These are phyloP conservation scores for Russula abietina DNA, from an alignment of 768 basidiomycete genomes.

Conservation along the genomic window DNA sequence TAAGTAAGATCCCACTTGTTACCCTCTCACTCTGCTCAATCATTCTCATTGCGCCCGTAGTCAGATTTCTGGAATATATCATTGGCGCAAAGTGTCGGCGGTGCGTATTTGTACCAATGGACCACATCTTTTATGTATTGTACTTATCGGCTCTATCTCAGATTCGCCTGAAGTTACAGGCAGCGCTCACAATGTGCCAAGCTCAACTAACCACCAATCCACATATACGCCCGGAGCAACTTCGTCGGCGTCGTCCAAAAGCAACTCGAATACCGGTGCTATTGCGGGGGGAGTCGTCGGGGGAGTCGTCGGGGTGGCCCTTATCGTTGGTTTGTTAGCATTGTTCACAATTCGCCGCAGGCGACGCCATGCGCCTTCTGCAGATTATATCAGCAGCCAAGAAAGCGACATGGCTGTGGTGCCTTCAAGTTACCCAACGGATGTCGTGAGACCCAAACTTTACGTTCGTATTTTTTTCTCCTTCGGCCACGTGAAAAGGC, in stretches of 20 bases:
- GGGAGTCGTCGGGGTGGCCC: slow-evolving; percentile 39
- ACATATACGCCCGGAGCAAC: not conserved
- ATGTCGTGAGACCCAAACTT: slow-evolving; percentile 2
- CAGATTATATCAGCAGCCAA: slow-evolving; percentile 12
- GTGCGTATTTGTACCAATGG: not conserved
- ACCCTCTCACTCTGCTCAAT: not conserved
- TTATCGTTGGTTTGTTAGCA: slow-evolving; percentile 35
- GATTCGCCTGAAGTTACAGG: slow-evolving; percentile 13
- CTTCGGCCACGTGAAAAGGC: too few species aligned
- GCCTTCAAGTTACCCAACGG: not conserved
- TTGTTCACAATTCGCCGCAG: slow-evolving; percentile 37
- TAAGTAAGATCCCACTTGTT: slow-evolving; percentile 25
- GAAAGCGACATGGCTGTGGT: not conserved
- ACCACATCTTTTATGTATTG: not conserved
- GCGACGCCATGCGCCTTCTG: slow-evolving; percentile 26
- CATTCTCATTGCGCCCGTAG: not conserved
- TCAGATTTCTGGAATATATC: slow-evolving; percentile 2
- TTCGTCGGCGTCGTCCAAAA: not conserved
- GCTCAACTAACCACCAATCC: not conserved
- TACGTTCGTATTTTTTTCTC: slow-evolving; percentile 14
- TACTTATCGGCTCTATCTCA: not conserved
- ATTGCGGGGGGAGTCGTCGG: slow-evolving; percentile 64
- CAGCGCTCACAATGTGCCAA: not conserved
- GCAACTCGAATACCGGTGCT: slow-evolving; percentile 41
- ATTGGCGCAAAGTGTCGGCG: not conserved